A percentile compares a stretch with the other conserved stretches of the same genome.
Conservation (phyloP, 305 asterid species). For the Fraxinus platypoda region DNA sequence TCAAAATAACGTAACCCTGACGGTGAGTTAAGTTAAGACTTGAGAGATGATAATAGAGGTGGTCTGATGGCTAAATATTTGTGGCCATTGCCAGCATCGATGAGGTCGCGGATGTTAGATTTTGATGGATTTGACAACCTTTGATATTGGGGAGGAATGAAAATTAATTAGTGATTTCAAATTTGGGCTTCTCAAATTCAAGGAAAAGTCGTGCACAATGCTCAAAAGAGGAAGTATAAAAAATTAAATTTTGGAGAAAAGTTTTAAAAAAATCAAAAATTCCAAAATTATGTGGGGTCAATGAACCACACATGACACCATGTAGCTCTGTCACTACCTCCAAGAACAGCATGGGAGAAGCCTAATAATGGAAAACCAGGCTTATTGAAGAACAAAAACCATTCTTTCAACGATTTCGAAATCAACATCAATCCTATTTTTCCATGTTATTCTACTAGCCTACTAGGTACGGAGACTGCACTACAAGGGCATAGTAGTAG, state of each 20-base stretch:
- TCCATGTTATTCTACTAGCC: background rate
- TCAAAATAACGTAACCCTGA: background rate
- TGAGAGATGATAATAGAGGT: background rate
- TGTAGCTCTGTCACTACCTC: background rate
- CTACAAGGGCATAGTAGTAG: background rate
- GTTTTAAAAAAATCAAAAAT: too few species aligned
- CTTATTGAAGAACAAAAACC: background rate
- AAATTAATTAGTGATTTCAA: background rate
- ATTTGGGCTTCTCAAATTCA: background rate
- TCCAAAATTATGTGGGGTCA: background rate
- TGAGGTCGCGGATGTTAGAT: background rate
- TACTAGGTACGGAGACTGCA: background rate
- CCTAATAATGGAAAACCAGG: background rate
- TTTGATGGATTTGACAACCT: background rate
- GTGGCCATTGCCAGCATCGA: background rate
- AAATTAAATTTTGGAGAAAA: background rate
- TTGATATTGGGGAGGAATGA: background rate
- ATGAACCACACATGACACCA: background rate
- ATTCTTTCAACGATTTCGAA: background rate
- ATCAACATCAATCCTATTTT: background rate
- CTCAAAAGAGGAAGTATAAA: background rate
- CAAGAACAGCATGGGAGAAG: background rate
- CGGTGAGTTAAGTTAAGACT: background rate
- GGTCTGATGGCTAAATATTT: background rate
- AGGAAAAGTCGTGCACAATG: background rate